Evolutionary conservation across 2,329 filamentous ascomycete genomes (phyloP), one percentile per base, ranked within the genome.

Genomic region (Cercospora sojina): DNA sequence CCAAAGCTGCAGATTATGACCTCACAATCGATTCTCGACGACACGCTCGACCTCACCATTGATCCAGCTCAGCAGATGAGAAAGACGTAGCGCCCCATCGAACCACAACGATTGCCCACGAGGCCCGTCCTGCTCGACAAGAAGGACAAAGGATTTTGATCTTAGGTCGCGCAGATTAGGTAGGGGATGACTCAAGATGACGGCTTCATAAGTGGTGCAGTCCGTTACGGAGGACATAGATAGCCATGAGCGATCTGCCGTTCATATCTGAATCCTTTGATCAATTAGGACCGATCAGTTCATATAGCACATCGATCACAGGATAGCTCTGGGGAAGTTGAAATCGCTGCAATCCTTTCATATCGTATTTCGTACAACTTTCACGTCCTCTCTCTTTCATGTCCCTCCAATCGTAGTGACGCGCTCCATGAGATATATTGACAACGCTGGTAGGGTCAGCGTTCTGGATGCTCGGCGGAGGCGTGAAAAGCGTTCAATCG

Each of bases 131-230:
- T 6, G 18, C 18, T 49, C 43, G 62, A 27, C 8, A 38, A 38
- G 18, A 64, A 38, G 53, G 23, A 53, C n/a, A 25, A 43, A 2
- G 66, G 62, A 3, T 62, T 71, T 32, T 67, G 66, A 68, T 62
- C 32, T 7, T 67, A 70, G 41, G 62, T 71, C 43, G 64, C 65
- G 2, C 62, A 64, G 18, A 70, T 66, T 6, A 25, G 69, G 66
- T 7, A 60, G 66, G n/a, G 68, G 69, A 2, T 63, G 51, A 47
- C 67, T 66, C 29, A 66, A 61, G 35, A 38, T 38, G 6, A n/a
- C 6, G 35, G 35, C 16, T 38, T n/a, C 35, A 38, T 2, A 38
- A 38, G 35, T 38, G 35, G 12, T 32, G 31, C 10, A 32, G 31
- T 32, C 9, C 13, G 10, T 8, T 16, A 38, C 13, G 35, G 13